These are phyloP conservation scores for Pythium brassicae DNA, from an alignment of 352 stramenopile genomes.

Conservation along the genomic window DNA sequence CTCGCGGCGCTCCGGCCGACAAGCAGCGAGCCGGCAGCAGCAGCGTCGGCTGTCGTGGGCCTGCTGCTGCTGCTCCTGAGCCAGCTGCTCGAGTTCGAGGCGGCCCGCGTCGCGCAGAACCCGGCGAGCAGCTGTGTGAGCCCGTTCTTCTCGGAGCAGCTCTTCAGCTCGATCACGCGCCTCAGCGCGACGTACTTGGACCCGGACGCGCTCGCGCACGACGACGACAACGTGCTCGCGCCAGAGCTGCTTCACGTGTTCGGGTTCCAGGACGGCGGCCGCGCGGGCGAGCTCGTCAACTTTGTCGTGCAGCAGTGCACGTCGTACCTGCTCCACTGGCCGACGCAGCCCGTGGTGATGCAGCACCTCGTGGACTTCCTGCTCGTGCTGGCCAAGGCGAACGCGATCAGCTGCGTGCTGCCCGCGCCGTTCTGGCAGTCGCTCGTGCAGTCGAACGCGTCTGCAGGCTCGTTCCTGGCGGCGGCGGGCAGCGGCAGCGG, in stretches of 20 bases:
- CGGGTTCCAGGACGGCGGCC: slow-evolving; percentile 47
- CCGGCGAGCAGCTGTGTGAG: slow-evolving; percentile 55
- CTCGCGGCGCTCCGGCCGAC: slow-evolving; percentile 27
- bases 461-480: slow-evolving; percentile 51
- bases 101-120: slow-evolving; percentile 47
- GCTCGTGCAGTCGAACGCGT: slow-evolving; percentile 68
- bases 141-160: slow-evolving; percentile 76
- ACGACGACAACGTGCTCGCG: slow-evolving; percentile 29
- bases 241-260: slow-evolving; percentile 61
- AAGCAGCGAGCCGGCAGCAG: neutral
- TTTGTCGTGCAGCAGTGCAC: slow-evolving; percentile 69
- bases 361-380: slow-evolving; percentile 79
- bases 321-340: slow-evolving; percentile 76
- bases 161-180: slow-evolving; percentile 67
- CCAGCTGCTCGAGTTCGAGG: slow-evolving; percentile 68
- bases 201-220: slow-evolving; percentile 38
- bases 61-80: slow-evolving; percentile 68
- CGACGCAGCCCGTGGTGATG: slow-evolving; percentile 79
- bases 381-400: slow-evolving; percentile 59
- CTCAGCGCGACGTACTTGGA: slow-evolving; percentile 73
- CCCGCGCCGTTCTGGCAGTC: slow-evolving; percentile 59
- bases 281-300: slow-evolving; percentile 51
- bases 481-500: neutral
- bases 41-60: slow-evolving; percentile 39
- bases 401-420: slow-evolving; percentile 54